Conservation (phyloP, 164 flowering plant species). For the Macadamia tetraphylla region DNA sequence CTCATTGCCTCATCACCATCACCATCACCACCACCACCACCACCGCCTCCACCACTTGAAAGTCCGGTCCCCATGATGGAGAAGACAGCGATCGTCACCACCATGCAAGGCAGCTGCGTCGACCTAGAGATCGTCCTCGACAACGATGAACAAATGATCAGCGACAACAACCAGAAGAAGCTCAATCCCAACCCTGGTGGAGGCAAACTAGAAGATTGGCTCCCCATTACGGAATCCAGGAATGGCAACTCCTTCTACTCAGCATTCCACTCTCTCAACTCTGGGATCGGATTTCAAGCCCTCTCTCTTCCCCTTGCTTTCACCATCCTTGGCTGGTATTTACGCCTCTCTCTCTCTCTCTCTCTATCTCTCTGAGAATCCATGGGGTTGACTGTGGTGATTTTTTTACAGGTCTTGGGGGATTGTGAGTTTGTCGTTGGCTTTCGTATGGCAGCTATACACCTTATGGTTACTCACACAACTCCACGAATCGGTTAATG, state of each 20-base stretch:
- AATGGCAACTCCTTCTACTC: slow-evolving; percentile 65
- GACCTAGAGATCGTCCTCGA: too few relatives aligned
- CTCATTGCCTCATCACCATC: too few relatives aligned
- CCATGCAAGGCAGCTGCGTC: too few relatives aligned
- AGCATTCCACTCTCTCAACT: slow-evolving; percentile 56
- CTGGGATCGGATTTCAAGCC: slow-evolving; percentile 80
- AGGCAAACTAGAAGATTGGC: slow-evolving; percentile 49
- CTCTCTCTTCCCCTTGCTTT: slow-evolving; percentile 74
- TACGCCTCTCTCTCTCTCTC: background rate
- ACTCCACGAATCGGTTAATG: slow-evolving; percentile 56
- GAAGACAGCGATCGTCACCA: too few relatives aligned
- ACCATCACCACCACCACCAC: too few relatives aligned
- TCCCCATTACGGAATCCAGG: slow-evolving; percentile 80
- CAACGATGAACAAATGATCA: too few relatives aligned
- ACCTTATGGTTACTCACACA: slow-evolving; percentile 51
- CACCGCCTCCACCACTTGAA: too few relatives aligned
- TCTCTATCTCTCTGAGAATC: too few relatives aligned
- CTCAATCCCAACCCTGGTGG: too few relatives aligned
- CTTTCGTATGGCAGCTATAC: slow-evolving; percentile 71
- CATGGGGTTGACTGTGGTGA: too few relatives aligned
- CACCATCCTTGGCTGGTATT: slow-evolving; percentile 70
- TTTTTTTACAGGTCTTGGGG: slow-evolving; percentile 68
- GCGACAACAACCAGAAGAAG: too few relatives aligned
- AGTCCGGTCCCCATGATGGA: too few relatives aligned
- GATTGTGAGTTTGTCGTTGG: slow-evolving; percentile 34